These are phyloP conservation scores for Lasiosphaeris hirsuta DNA, from an alignment of 495 filamentous ascomycete species.

Conservation along the genomic window DNA sequence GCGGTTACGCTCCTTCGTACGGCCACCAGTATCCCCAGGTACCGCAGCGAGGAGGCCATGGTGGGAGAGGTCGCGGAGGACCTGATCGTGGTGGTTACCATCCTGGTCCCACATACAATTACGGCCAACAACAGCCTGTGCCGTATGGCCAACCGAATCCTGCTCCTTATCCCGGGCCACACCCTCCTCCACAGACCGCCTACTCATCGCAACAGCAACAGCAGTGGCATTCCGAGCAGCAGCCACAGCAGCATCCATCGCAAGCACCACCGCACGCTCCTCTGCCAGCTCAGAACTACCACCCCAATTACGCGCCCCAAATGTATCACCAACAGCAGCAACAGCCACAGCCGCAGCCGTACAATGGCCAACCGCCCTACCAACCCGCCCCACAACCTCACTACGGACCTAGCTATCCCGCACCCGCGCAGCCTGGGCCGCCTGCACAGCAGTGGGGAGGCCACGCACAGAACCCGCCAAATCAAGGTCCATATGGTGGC, in stretches of 20 bases:
- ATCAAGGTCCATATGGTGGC: constrained; percentile 42
- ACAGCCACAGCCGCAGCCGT: constrained; percentile 17
- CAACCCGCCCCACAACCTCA: constrained; percentile 23
- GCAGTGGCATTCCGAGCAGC: constrained; percentile 30
- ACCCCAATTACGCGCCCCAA: constrained; percentile 52
- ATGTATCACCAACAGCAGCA: constrained; percentile 33
- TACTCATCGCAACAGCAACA: constrained; percentile 27
- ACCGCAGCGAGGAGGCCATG: constrained; percentile 31
- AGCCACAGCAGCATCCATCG: constrained; percentile 22
- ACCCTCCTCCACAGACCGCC: constrained; percentile 18
- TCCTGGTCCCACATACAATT: constrained; percentile 21
- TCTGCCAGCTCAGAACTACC: constrained; percentile 45
- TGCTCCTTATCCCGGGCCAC: constrained; percentile 20
- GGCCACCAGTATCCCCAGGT: constrained; percentile 33
- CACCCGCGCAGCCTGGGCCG: constrained; percentile 30
- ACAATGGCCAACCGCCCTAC: constrained; percentile 25
- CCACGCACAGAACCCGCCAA: constrained; percentile 37
- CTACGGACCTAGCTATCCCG: constrained; percentile 35
- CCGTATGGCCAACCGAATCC: constrained; percentile 25
- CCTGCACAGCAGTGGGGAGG: constrained; percentile 34
- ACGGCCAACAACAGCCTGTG: constrained; percentile 22
- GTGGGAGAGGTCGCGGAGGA: constrained; percentile 34
- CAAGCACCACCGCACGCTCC: constrained; percentile 29
- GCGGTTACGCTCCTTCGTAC: constrained; percentile 34
- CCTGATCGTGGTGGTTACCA: constrained; percentile 37